These are phyloP conservation scores for Porcisia deanei DNA, from an alignment of 208 protist genomes.

Conservation along the genomic window DNA sequence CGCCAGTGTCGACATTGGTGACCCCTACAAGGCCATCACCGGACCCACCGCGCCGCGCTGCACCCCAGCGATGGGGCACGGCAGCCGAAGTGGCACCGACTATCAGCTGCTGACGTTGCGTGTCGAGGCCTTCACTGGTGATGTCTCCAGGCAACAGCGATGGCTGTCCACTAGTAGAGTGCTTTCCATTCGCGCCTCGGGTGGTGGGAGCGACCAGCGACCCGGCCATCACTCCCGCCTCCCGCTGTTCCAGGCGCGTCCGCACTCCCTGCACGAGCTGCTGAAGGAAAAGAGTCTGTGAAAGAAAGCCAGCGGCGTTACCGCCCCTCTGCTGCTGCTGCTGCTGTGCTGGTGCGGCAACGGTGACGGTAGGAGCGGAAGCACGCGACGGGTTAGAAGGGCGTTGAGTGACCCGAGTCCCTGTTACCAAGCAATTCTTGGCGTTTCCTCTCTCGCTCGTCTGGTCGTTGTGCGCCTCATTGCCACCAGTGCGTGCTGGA, in stretches of 20 bases:
- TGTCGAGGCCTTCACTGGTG: not conserved
- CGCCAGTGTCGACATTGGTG: not conserved
- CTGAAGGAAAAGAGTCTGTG: slow-evolving; percentile 24
- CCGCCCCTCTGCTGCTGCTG: slow-evolving; percentile 1
- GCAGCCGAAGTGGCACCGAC: slow-evolving; percentile 9
- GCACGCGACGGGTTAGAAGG: not conserved
- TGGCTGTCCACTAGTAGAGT: not conserved
- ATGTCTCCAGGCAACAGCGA: slow-evolving; percentile 6
- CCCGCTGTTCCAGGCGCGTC: slow-evolving; percentile 20
- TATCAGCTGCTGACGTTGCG: slow-evolving; percentile 12
- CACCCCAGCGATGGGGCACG: slow-evolving; percentile 23
- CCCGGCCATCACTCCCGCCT: slow-evolving; percentile 20
- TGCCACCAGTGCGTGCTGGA: slow-evolving; percentile 11
- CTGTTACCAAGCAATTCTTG: not conserved
- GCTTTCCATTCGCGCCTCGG: slow-evolving; percentile 1
- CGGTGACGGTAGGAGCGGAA: not conserved
- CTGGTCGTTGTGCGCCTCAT: not conserved
- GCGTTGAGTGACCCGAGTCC: not conserved
- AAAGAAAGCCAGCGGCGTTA: slow-evolving; percentile 26
- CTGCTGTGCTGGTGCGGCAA: slow-evolving; percentile 1
- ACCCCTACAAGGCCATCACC: slow-evolving; percentile 12
- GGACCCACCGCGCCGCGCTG: slow-evolving; percentile 9
- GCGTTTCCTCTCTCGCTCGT: not conserved
- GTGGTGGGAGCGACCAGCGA: slow-evolving; percentile 18
- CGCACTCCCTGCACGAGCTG: slow-evolving; percentile 33